These are phyloP conservation scores for Epichloe aotearoae DNA, from an alignment of 2,329 filamentous ascomycete species.

Conservation along the genomic window DNA sequence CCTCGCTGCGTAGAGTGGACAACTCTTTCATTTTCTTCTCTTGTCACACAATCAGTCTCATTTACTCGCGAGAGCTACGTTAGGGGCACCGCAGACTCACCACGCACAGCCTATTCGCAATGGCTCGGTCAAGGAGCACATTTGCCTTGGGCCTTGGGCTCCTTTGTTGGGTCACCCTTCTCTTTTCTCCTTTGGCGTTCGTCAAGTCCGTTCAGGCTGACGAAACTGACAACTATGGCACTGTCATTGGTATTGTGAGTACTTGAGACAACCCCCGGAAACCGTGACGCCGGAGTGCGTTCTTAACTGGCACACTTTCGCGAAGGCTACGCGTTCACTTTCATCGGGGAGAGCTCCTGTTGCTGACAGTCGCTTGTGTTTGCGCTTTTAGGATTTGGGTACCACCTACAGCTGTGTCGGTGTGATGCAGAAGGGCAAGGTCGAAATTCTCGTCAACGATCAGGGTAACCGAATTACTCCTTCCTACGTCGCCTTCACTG, in stretches of 20 bases:
- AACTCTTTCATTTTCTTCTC: slow-evolving; percentile 13
- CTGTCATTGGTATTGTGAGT: slow-evolving; percentile 80
- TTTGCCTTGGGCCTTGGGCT: slow-evolving; percentile 74
- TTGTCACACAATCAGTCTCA: slow-evolving; percentile 10
- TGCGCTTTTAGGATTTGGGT: slow-evolving; percentile 52
- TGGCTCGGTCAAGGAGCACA: slow-evolving; percentile 50
- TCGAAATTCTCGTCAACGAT: slow-evolving; percentile 92
- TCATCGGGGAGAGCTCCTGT: background rate
- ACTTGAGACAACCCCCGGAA: background rate
- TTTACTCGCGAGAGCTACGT: slow-evolving; percentile 3
- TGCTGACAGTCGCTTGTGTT: background rate
- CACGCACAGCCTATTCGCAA: slow-evolving; percentile 18
- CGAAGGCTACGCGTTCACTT: background rate
- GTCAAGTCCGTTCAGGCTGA: slow-evolving; percentile 63
- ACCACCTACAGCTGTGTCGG: slow-evolving; percentile 84
- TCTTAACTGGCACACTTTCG: background rate
- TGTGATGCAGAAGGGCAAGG: slow-evolving; percentile 92
- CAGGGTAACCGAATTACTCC: slow-evolving; percentile 95
- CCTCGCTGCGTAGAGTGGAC: slow-evolving; percentile 15
- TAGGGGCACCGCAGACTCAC: slow-evolving; percentile 9
- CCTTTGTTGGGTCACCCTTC: slow-evolving; percentile 79
- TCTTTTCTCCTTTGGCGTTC: slow-evolving; percentile 79
- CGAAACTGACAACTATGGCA: slow-evolving; percentile 67
- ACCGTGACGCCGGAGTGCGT: background rate
- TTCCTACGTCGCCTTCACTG: slow-evolving; percentile 91